Base-by-base conservation (phyloP, 1,284 basidiomycete genomes). In the Sporisorium exsertum region DNA sequence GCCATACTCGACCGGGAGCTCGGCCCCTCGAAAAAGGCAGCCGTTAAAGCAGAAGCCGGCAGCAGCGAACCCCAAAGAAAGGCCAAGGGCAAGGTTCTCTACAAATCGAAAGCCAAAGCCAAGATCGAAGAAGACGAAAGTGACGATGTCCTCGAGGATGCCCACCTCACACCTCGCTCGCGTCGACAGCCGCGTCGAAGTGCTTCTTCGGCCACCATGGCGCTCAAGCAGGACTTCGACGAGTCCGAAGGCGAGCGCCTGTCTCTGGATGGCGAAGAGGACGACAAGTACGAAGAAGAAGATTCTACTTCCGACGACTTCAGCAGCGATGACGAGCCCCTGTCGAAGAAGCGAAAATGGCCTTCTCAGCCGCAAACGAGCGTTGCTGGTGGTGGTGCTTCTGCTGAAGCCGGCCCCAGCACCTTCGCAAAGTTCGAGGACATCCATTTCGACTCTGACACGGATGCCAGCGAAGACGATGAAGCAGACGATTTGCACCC, bases 321-420 rank as follows among this genome's bases (percentile, higher is more conserved):
- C 33, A 63, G 62, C 66, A 64, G 66, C 56, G 70, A 77, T 22
- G 71, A 72, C 42, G 69, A 72, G 64, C 64, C 69, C 1, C 47
- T 72, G 24, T 47, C 51, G 9, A 43, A 3, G 7, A 66, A 59
- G 52, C 46, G 24, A 24, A 63, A 59, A 35, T 58, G 47, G 57
- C n/a, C 52, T 3, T 45, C 27, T 1, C 32, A 51, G 15, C 16
- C 56, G 20, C 51, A 26, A 3, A 7, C 18, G 3, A 61, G n/a
- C 37, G 13, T 7, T 24, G 51, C 42, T 33, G 35, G 50, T 13
- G 35, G 50, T 13, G 45, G 20, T 3, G 45, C 16, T 47, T 27
- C 46, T 20, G 27, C 26, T 16, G n/a, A 64, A n/a, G 65, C 71
- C n/a, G 65, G 62, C 33, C 47, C 71, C 9, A 68, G 65, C 55